A percentile compares a stretch with the other conserved stretches of the same genome.
Evolutionary conservation across 345 rosid genomes (phyloP).

Genomic region (Gossypium thurberi): DNA sequence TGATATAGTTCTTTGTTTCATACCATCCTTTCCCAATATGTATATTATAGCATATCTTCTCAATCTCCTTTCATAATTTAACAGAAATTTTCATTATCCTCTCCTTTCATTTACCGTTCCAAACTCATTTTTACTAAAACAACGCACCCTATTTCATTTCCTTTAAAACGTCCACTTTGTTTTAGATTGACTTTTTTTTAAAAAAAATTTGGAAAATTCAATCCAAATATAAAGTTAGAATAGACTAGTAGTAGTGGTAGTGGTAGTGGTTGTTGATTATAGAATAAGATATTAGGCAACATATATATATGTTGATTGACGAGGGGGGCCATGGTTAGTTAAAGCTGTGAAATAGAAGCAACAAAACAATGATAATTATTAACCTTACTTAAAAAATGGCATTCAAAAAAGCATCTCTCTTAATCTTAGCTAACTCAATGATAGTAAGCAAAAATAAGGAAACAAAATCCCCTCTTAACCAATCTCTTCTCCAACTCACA

Average conservation of each 20-base stretch:
- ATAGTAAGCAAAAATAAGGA: not conserved
- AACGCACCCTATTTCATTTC: too few species aligned
- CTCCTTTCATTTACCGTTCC: too few species aligned
- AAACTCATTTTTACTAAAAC: too few species aligned
- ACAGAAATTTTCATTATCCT: too few species aligned
- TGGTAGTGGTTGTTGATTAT: slow-evolving; percentile 34
- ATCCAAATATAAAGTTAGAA: not conserved
- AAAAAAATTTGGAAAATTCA: too few species aligned
- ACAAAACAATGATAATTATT: slow-evolving; percentile 7
- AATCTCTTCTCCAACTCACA: slow-evolving; percentile 17
- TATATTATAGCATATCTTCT: too few species aligned
- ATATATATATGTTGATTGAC: slow-evolving; percentile 26
- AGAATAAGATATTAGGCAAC: slow-evolving; percentile 23
- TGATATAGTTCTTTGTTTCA: too few species aligned
- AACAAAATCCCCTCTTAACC: slow-evolving; percentile 8
- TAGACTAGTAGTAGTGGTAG: not conserved
- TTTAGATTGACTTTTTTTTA: too few species aligned
- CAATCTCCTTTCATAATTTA: too few species aligned
- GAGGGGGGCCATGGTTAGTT: slow-evolving; percentile 63
- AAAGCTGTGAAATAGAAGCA: slow-evolving; percentile 61
- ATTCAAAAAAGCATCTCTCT: slow-evolving; percentile 10
- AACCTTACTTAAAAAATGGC: slow-evolving; percentile 12
- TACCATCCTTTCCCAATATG: too few species aligned
- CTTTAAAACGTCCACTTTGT: too few species aligned
- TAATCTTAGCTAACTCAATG: slow-evolving; percentile 17